A percentile compares a stretch with the other conserved stretches of the same genome.
These are phyloP conservation scores for Diutina ranongensis DNA, from an alignment of 1,139 yeast genomes.

Conservation along the genomic window DNA sequence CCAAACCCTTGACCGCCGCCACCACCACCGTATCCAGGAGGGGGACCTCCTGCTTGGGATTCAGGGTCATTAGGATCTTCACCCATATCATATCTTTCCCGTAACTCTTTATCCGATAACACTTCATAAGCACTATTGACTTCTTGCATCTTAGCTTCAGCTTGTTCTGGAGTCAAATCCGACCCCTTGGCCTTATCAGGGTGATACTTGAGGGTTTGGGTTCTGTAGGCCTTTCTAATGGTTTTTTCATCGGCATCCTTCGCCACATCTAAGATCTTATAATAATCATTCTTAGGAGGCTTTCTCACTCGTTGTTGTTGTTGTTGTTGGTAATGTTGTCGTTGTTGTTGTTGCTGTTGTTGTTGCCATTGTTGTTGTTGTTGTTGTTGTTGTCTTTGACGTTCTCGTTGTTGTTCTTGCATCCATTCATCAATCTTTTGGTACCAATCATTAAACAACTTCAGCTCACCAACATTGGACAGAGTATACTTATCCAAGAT, in stretches of 20 bases:
- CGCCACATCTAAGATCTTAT: slow-evolving; percentile 65
- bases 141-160: slow-evolving; percentile 79
- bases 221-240: slow-evolving; percentile 73
- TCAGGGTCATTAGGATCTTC: slow-evolving; percentile 6
- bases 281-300: slow-evolving; percentile 57
- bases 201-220: slow-evolving; percentile 70
- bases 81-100: slow-evolving; percentile 46
- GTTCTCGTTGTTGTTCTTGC: slow-evolving; percentile 20
- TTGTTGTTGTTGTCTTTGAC: slow-evolving; percentile 33
- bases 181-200: slow-evolving; percentile 67
- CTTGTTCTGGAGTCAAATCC: slow-evolving; percentile 55
- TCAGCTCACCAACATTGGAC: slow-evolving; percentile 27
- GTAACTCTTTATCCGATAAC: slow-evolving; percentile 52
- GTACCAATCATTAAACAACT: slow-evolving; percentile 21
- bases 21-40: not conserved
- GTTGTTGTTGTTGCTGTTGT: slow-evolving; percentile 29
- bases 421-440: slow-evolving; percentile 23
- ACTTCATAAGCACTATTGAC: slow-evolving; percentile 91
- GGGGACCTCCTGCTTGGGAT: not conserved
- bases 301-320: slow-evolving; percentile 19
- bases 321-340: slow-evolving; percentile 28
- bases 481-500: slow-evolving; percentile 17
- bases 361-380: slow-evolving; percentile 35
- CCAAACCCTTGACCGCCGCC: not conserved
- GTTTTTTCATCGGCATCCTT: slow-evolving; percentile 67